Conservation (phyloP, 495 filamentous ascomycete species). For the Tricharina praecox region DNA sequence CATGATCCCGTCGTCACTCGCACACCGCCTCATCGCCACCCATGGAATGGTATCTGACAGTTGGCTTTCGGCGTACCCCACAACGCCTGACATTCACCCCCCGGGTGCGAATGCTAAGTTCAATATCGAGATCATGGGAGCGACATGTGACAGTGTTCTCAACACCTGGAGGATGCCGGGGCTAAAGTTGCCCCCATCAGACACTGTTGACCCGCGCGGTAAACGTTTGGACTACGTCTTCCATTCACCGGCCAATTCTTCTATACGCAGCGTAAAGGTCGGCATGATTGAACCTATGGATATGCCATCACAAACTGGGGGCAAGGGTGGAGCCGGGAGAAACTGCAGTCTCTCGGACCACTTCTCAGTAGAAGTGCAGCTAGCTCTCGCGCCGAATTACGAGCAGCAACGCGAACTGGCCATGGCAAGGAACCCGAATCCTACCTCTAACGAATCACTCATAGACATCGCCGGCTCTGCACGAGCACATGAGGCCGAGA, state of each 20-base stretch:
- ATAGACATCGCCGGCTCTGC: constrained; percentile 15
- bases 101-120: constrained; percentile 46
- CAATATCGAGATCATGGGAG: constrained; percentile 64
- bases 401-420: constrained; percentile 12
- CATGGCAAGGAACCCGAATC: constrained; percentile 7
- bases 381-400: constrained; percentile 28
- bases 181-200: constrained; percentile 36
- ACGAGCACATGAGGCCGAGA: constrained; percentile 20
- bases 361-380: constrained; percentile 62
- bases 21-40: constrained; percentile 66
- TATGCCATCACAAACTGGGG: constrained; percentile 21
- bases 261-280: constrained; percentile 48
- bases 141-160: constrained; percentile 66
- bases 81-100: constrained; percentile 30
- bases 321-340: constrained; percentile 52
- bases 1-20: constrained; percentile 72
- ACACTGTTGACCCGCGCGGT: constrained; percentile 49
- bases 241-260: constrained; percentile 36
- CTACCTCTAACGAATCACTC: constrained; percentile 16
- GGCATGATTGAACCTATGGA: constrained; percentile 51
- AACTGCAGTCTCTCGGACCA: constrained; percentile 82
- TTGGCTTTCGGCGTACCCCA: constrained; percentile 38
- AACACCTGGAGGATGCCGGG: constrained; percentile 91
- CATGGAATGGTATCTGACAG: constrained; percentile 64
- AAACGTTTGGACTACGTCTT: constrained; percentile 96